Percentiles rank a stretch among this genome's conserved stretches.
Conservation (phyloP, 1,139 yeast genomes). For the Candida sanyaensis region DNA sequence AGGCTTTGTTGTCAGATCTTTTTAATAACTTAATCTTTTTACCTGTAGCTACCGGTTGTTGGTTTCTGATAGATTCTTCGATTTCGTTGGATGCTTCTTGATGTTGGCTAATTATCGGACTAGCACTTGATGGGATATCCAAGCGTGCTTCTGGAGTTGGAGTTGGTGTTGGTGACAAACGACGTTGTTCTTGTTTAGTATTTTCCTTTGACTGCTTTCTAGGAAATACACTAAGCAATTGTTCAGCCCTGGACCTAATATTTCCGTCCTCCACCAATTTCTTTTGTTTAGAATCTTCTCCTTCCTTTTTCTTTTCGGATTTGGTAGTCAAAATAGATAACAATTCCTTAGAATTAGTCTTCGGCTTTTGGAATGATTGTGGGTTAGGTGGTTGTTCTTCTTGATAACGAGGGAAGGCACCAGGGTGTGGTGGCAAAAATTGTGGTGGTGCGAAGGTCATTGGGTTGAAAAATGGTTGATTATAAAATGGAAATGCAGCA, state of each 20-base stretch:
- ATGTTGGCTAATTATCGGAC: background rate
- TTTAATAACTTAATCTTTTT: constrained; percentile 36
- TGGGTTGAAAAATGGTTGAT: constrained; percentile 10
- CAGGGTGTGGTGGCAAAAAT: constrained; percentile 10
- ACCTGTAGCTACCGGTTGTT: constrained; percentile 19
- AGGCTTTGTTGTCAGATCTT: constrained; percentile 21
- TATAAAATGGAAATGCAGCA: constrained; percentile 13
- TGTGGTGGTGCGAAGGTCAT: constrained; percentile 8
- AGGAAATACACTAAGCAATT: constrained; percentile 39
- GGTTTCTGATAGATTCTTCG: constrained; percentile 23
- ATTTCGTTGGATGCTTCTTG: constrained; percentile 23
- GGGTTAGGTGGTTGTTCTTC: constrained; percentile 36
- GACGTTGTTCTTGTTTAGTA: constrained; percentile 1
- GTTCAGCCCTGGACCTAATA: constrained; percentile 40
- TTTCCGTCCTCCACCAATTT: constrained; percentile 23
- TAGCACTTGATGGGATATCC: background rate
- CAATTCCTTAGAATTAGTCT: constrained; percentile 52
- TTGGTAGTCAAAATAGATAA: constrained; percentile 49
- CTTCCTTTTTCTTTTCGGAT: constrained; percentile 19
- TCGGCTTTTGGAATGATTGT: constrained; percentile 43
- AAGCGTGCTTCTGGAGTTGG: background rate
- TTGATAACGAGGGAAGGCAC: constrained; percentile 5
- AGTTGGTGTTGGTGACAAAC: background rate
- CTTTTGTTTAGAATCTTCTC: constrained; percentile 6
- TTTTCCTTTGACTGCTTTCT: constrained; percentile 13